These are phyloP conservation scores for Priceomyces castillae DNA, from an alignment of 805 yeast species.

Conservation along the genomic window DNA sequence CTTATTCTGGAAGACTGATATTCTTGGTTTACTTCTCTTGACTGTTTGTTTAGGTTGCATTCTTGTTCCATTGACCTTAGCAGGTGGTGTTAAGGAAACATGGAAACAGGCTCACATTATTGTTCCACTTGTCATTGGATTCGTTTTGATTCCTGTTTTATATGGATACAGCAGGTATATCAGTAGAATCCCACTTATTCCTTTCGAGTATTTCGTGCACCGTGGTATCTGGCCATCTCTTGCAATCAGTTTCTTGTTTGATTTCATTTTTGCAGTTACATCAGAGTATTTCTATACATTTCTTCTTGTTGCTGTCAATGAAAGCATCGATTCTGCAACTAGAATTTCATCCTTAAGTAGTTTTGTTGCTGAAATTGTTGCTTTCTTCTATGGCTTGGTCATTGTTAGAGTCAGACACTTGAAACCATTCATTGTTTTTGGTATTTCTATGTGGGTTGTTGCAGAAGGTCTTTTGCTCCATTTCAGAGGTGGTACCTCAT, in stretches of 20 bases:
- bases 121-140: constrained; percentile 17
- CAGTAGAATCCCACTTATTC: constrained; percentile 16
- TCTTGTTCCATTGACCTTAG: constrained; percentile 37
- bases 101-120: constrained; percentile 16
- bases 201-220: constrained; percentile 13
- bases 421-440: constrained; percentile 55
- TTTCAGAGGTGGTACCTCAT: constrained; percentile 42
- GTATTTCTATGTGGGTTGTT: constrained; percentile 52
- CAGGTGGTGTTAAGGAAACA: constrained; percentile 18
- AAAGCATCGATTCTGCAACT: constrained; percentile 14
- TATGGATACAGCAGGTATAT: constrained; percentile 13
- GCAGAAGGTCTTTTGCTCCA: constrained; percentile 56
- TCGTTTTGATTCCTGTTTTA: constrained; percentile 14
- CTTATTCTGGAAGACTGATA: constrained; percentile 32
- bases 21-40: constrained; percentile 32
- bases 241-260: constrained; percentile 12
- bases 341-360: constrained; percentile 14
- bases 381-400: constrained; percentile 15
- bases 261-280: constrained; percentile 12
- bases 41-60: constrained; percentile 32
- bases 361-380: constrained; percentile 15
- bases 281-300: constrained; percentile 15
- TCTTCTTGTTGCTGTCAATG: constrained; percentile 15
- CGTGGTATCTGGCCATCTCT: constrained; percentile 20
- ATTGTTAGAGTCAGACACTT: constrained; percentile 14